phyloP scores from a whole-genome alignment of 164 flowering plant genomes.

The Nymphaea thermarum region DNA sequence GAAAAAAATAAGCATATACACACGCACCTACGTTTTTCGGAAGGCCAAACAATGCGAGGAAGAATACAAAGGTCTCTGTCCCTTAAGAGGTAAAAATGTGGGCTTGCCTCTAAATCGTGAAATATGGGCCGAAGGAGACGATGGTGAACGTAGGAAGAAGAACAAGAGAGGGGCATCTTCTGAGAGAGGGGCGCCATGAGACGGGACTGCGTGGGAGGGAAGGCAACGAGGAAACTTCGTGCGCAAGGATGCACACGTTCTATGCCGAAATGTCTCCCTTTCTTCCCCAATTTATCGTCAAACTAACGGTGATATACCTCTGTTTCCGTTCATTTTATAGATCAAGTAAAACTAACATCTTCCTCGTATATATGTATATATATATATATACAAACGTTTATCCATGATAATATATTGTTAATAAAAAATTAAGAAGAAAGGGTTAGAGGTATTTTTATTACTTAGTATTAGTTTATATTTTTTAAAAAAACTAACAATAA shows the following conservation, averaged over 20 bases:
- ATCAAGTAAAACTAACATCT: not conserved
- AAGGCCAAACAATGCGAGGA: not conserved
- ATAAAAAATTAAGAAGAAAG: too few relatives aligned
- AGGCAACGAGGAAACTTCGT: not conserved
- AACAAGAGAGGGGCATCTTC: not conserved
- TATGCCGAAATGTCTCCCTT: not conserved
- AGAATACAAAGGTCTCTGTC: not conserved
- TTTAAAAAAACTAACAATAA: too few relatives aligned
- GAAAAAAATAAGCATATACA: too few relatives aligned
- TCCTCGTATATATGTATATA: not conserved
- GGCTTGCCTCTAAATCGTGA: not conserved
- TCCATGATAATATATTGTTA: too few relatives aligned
- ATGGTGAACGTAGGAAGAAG: not conserved
- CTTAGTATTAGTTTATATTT: too few relatives aligned
- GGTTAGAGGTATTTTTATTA: too few relatives aligned
- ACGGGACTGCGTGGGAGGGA: not conserved
- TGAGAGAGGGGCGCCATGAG: not conserved
- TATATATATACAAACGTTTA: too few relatives aligned
- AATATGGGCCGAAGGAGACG: not conserved
- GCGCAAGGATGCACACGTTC: not conserved
- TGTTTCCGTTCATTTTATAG: too few relatives aligned
- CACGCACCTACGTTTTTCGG: not conserved
- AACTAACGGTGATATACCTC: not conserved
- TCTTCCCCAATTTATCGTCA: not conserved
- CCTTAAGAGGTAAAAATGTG: not conserved